Conservation (phyloP, 345 rosid genomes). For the Linum tenue region DNA sequence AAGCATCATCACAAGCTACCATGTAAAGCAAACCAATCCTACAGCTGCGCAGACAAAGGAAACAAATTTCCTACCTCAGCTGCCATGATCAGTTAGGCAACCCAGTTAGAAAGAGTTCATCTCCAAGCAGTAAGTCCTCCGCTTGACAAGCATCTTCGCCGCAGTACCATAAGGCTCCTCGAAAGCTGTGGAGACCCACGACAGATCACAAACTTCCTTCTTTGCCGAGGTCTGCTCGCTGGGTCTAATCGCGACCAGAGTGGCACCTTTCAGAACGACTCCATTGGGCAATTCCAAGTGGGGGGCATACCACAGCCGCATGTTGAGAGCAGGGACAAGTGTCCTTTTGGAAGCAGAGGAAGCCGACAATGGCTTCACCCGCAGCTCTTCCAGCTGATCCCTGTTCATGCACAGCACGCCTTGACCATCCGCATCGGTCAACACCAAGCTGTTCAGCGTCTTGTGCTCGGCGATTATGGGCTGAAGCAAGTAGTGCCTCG, state of each 20-base stretch:
- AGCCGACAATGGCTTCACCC: constrained; percentile 84
- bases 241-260: constrained; percentile 89
- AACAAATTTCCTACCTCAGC: constrained; percentile 23
- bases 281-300: constrained; percentile 73
- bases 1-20: neutral
- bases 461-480: constrained; percentile 82
- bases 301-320: constrained; percentile 97
- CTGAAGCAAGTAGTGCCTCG: constrained; percentile 80
- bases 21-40: neutral
- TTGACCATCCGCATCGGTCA: constrained; percentile 82
- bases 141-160: constrained; percentile 77
- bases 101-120: constrained; percentile 81
- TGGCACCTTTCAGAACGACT: constrained; percentile 73
- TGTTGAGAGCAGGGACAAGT: constrained; percentile 77
- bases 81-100: neutral
- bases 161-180: constrained; percentile 84
- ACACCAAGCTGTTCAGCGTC: constrained; percentile 70
- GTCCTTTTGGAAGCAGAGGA: constrained; percentile 95
- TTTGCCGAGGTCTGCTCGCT: constrained; percentile 51
- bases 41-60: neutral
- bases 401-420: constrained; percentile 89
- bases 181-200: constrained; percentile 74
- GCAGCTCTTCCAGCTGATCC: constrained; percentile 82
- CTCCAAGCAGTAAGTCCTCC: constrained; percentile 91
- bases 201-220: constrained; percentile 58